Conservation (phyloP, 2,329 filamentous ascomycete species). For the Dactylellina cionopaga region DNA sequence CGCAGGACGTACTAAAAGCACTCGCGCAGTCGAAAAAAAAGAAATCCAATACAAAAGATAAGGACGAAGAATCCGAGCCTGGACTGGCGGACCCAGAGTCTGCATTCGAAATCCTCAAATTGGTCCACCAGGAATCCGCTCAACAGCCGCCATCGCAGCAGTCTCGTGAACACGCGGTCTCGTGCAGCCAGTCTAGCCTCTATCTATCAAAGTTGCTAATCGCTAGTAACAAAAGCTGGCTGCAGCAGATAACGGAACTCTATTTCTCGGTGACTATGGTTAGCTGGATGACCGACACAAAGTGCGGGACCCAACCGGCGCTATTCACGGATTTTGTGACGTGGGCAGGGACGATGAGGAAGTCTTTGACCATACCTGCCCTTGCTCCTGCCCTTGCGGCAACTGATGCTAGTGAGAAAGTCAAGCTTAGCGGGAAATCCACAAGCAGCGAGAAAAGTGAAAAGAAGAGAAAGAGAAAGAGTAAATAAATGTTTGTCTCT, state of each 20-base stretch:
- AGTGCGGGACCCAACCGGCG: constrained; percentile 34
- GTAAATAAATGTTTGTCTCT: too few relatives aligned
- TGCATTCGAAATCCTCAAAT: constrained; percentile 26
- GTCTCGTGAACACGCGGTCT: constrained; percentile 30
- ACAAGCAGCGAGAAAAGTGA: constrained; percentile 2
- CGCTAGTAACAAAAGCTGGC: constrained; percentile 22
- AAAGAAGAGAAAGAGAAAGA: constrained; percentile 45
- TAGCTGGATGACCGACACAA: constrained; percentile 32
- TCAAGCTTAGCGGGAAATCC: constrained; percentile 28
- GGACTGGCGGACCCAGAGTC: constrained; percentile 11
- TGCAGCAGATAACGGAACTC: constrained; percentile 18
- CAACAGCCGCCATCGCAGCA: constrained; percentile 5
- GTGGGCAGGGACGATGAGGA: constrained; percentile 45
- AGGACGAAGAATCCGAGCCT: constrained; percentile 22
- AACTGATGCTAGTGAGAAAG: constrained; percentile 5
- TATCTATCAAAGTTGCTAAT: constrained; percentile 37
- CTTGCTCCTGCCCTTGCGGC: not conserved
- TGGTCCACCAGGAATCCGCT: constrained; percentile 37
- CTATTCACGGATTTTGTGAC: constrained; percentile 49
- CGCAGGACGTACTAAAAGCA: constrained; percentile 32
- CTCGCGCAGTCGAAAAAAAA: constrained; percentile 39
- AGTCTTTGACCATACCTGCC: constrained; percentile 3
- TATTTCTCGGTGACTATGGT: constrained; percentile 47
- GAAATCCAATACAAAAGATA: constrained; percentile 30
- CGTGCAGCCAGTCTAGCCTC: constrained; percentile 45